A percentile compares a stretch with the other conserved stretches of the same genome.
Conservation (phyloP, 2,329 filamentous ascomycete genomes). For the Diaporthe helianthi region DNA sequence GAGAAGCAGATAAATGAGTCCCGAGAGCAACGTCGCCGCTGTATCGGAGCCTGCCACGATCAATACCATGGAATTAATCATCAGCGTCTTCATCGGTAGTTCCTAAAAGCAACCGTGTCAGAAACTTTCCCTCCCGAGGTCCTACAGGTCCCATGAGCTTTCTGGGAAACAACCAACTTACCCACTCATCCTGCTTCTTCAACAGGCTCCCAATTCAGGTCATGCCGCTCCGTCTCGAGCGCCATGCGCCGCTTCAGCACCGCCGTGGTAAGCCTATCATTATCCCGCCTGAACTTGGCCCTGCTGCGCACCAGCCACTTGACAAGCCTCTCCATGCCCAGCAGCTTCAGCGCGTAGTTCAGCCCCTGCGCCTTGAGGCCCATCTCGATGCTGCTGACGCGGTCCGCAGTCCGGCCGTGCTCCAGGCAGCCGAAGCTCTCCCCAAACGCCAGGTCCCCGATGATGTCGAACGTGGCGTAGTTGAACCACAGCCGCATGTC, state of each 20-base stretch:
- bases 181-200: slow-evolving; percentile 36
- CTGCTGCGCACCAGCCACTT: slow-evolving; percentile 12
- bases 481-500: slow-evolving; percentile 42
- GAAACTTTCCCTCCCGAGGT: not conserved
- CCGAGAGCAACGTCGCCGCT: slow-evolving; percentile 43
- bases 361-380: slow-evolving; percentile 34
- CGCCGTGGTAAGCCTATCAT: not conserved
- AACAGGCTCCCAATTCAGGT: slow-evolving; percentile 40
- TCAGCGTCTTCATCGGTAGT: slow-evolving; percentile 31
- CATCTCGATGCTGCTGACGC: slow-evolving; percentile 40
- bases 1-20: slow-evolving; percentile 41
- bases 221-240: slow-evolving; percentile 35
- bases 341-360: slow-evolving; percentile 19
- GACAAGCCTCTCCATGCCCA: slow-evolving; percentile 30
- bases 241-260: slow-evolving; percentile 36
- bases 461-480: slow-evolving; percentile 48
- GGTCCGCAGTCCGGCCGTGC: slow-evolving; percentile 39
- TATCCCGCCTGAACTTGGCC: not conserved
- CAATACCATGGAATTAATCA: slow-evolving; percentile 34
- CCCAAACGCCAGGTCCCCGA: slow-evolving; percentile 53
- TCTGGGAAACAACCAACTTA: not conserved
- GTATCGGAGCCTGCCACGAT: slow-evolving; percentile 46
- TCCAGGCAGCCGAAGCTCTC: slow-evolving; percentile 48
- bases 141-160: too few species aligned
- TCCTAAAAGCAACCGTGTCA: slow-evolving; percentile 11